Percentiles rank a stretch among this genome's conserved stretches.
Conservation (phyloP, 352 stramenopile species). For the Phytophthora tubulina region DNA sequence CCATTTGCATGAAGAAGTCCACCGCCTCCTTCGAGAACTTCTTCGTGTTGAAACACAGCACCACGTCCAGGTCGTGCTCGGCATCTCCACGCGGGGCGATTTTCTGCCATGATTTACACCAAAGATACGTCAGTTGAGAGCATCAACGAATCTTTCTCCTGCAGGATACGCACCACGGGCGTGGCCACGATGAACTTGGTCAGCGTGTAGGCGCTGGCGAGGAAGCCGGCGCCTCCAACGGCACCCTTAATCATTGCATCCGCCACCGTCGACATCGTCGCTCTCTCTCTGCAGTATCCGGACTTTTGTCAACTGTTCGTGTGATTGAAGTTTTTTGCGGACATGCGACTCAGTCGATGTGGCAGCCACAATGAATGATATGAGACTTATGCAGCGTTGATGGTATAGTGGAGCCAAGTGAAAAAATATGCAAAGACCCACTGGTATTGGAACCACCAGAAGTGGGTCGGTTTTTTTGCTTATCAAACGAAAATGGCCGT, state of each 20-base stretch:
- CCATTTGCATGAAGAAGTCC: constrained; percentile 76
- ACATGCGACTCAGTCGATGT: not conserved
- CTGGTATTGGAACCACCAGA: too few relatives aligned
- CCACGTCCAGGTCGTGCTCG: constrained; percentile 76
- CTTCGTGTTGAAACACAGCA: constrained; percentile 79
- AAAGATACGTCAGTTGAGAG: constrained; percentile 19
- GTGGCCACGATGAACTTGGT: constrained; percentile 85
- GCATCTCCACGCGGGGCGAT: constrained; percentile 56
- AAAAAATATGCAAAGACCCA: not conserved
- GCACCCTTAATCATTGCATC: constrained; percentile 78
- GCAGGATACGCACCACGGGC: constrained; percentile 56
- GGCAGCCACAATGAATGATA: constrained; percentile 9
- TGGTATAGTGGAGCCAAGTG: constrained; percentile 14
- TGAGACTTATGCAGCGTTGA: not conserved
- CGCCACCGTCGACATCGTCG: constrained; percentile 61
- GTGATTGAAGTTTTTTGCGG: constrained; percentile 23
- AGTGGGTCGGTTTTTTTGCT: not conserved
- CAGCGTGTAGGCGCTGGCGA: constrained; percentile 79
- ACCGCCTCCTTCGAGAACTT: constrained; percentile 55
- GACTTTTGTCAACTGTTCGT: constrained; percentile 36
- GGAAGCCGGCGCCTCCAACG: constrained; percentile 73
- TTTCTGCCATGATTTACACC: constrained; percentile 51
- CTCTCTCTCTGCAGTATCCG: constrained; percentile 17
- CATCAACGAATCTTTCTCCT: constrained; percentile 3
- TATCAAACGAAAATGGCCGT: constrained; percentile 7